A percentile compares a stretch with the other conserved stretches of the same genome.
Conservation (phyloP, 768 basidiomycete species). For the Clathrus columnatus region DNA sequence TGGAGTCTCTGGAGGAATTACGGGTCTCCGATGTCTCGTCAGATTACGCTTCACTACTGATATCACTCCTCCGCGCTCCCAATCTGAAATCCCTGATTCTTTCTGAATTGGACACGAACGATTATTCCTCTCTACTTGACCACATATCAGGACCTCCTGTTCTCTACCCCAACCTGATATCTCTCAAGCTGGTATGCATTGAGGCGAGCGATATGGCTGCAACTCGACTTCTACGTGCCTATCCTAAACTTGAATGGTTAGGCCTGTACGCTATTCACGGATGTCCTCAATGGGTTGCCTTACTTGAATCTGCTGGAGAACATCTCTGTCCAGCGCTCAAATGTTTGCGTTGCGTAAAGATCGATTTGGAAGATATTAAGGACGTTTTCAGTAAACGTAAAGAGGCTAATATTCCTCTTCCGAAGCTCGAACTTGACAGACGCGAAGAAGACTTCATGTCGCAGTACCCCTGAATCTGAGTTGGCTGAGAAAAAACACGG, state of each 20-base stretch:
- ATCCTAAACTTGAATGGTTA: slow-evolving; percentile 20
- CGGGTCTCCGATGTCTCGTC: slow-evolving; percentile 5
- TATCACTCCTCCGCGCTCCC: slow-evolving; percentile 7
- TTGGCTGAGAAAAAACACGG: slow-evolving; percentile 1
- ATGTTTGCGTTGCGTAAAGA: slow-evolving; percentile 1
- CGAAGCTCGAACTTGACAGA: background rate
- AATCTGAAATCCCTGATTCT: slow-evolving; percentile 39
- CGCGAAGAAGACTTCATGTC: background rate
- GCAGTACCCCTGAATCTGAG: background rate
- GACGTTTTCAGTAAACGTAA: background rate
- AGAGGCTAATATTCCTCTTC: background rate
- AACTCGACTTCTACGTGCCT: slow-evolving; percentile 12
- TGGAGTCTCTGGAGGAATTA: background rate
- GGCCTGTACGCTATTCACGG: slow-evolving; percentile 20
- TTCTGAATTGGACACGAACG: slow-evolving; percentile 48
- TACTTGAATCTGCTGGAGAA: slow-evolving; percentile 12
- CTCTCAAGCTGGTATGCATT: slow-evolving; percentile 5
- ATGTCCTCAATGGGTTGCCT: slow-evolving; percentile 17
- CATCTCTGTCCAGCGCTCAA: slow-evolving; percentile 10
- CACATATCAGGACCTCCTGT: slow-evolving; percentile 46
- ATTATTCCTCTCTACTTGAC: slow-evolving; percentile 38
- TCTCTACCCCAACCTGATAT: slow-evolving; percentile 26
- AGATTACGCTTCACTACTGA: background rate
- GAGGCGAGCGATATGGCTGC: slow-evolving; percentile 7
- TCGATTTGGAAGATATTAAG: background rate